Conservation (phyloP, 2,329 filamentous ascomycete genomes). For the Aspergillus neotritici region DNA sequence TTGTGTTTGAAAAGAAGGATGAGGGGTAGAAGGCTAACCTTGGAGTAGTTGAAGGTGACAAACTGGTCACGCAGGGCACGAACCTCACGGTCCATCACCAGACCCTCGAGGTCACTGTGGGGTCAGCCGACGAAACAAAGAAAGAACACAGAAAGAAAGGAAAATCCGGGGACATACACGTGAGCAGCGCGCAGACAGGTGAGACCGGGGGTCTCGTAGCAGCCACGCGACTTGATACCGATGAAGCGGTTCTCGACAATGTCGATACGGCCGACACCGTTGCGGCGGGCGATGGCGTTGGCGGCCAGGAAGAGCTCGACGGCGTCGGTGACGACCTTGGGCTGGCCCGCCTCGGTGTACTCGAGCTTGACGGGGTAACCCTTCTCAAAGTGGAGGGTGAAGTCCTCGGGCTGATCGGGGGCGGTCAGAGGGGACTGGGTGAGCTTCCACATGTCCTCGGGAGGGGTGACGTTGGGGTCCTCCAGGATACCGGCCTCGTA, state of each 20-base stretch:
- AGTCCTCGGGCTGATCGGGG: slow-evolving; percentile 64
- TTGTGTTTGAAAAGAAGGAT: too few species aligned
- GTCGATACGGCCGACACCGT: slow-evolving; percentile 75
- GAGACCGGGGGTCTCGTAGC: slow-evolving; percentile 57
- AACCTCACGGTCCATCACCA: slow-evolving; percentile 63
- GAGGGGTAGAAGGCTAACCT: not conserved
- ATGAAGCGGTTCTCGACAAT: slow-evolving; percentile 80
- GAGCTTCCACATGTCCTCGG: slow-evolving; percentile 70
- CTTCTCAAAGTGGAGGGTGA: slow-evolving; percentile 67
- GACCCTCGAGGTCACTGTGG: slow-evolving; percentile 40
- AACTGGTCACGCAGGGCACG: slow-evolving; percentile 66
- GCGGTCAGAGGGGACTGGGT: slow-evolving; percentile 64
- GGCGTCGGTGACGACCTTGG: slow-evolving; percentile 59
- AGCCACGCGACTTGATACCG: slow-evolving; percentile 73
- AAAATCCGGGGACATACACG: slow-evolving; percentile 53
- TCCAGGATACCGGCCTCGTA: slow-evolving; percentile 67
- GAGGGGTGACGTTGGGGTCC: slow-evolving; percentile 57
- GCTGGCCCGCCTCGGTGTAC: slow-evolving; percentile 43
- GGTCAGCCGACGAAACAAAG: slow-evolving; percentile 3
- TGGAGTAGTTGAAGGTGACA: slow-evolving; percentile 59
- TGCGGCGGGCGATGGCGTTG: slow-evolving; percentile 64
- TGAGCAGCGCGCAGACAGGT: slow-evolving; percentile 31
- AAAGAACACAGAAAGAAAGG: not conserved
- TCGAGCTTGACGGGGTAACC: slow-evolving; percentile 67
- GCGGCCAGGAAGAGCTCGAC: slow-evolving; percentile 66